Conservation (phyloP, 495 filamentous ascomycete species). For the Bombardia bombarda region DNA sequence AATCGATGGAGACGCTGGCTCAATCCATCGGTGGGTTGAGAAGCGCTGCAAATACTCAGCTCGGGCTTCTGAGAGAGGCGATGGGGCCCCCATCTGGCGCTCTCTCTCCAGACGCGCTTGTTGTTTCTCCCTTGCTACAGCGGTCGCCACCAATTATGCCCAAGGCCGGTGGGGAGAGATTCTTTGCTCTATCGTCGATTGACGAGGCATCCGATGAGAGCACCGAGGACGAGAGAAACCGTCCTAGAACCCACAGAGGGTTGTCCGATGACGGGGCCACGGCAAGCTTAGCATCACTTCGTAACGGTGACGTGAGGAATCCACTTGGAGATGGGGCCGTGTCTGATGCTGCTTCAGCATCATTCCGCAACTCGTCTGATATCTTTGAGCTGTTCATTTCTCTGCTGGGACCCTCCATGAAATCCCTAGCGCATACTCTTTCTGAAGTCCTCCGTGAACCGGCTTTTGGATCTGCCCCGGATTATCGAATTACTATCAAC, state of each 20-base stretch:
- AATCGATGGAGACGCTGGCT: constrained; percentile 76
- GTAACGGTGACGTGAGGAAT: constrained; percentile 1
- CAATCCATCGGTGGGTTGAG: constrained; percentile 88
- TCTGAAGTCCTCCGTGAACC: constrained; percentile 82
- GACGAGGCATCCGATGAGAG: constrained; percentile 60
- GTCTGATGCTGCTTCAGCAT: constrained; percentile 11
- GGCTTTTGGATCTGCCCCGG: constrained; percentile 60
- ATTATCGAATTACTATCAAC: constrained; percentile 63
- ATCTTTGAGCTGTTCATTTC: constrained; percentile 85
- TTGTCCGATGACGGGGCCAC: too few relatives aligned
- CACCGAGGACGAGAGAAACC: constrained; percentile 34
- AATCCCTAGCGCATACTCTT: constrained; percentile 83
- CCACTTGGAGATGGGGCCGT: too few relatives aligned
- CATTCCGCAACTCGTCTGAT: constrained; percentile 53
- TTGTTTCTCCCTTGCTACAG: constrained; percentile 22
- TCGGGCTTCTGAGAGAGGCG: constrained; percentile 65
- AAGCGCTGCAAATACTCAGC: constrained; percentile 84
- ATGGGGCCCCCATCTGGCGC: constrained; percentile 14
- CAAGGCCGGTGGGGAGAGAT: constrained; percentile 20
- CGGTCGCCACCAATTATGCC: constrained; percentile 24
- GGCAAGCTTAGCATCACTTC: too few relatives aligned
- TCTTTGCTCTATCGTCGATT: constrained; percentile 49
- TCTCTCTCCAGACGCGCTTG: constrained; percentile 23
- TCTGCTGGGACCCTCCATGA: constrained; percentile 88
- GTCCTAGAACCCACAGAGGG: too few relatives aligned